Percentiles rank a stretch among this genome's conserved stretches.
These are phyloP conservation scores for Begonia peltatifolia DNA, from an alignment of 306 rosid species.

Conservation along the genomic window DNA sequence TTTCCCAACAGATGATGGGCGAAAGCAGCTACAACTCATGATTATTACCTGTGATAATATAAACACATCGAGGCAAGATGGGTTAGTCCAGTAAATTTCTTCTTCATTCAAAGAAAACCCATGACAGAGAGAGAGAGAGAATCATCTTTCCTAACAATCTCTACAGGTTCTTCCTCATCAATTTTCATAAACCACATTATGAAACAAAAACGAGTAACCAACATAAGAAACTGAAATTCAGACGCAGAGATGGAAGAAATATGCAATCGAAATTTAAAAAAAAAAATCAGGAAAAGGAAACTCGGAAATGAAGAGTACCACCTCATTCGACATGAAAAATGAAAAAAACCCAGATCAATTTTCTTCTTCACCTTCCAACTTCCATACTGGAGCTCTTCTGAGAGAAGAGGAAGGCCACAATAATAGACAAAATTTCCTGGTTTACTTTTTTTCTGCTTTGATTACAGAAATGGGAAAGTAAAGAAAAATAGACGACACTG, in stretches of 20 bases:
- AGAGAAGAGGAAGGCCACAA: background rate
- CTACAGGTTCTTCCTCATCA: background rate
- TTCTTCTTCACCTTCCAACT: background rate
- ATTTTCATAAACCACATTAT: background rate
- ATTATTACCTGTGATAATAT: background rate
- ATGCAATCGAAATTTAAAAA: too few species aligned
- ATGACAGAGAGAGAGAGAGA: too few species aligned
- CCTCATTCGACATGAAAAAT: background rate
- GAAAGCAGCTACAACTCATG: conserved; percentile 88
- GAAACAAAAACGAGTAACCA: too few species aligned
- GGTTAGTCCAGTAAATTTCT: too few species aligned
- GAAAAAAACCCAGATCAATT: background rate
- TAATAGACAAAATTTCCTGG: background rate
- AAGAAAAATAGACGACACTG: background rate
- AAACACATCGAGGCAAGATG: background rate
- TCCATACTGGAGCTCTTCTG: background rate
- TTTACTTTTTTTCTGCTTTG: background rate
- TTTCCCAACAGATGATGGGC: conserved; percentile 28
- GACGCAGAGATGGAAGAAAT: too few species aligned
- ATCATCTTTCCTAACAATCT: too few species aligned
- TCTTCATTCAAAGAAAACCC: too few species aligned
- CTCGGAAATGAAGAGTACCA: background rate
- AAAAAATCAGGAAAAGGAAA: too few species aligned
- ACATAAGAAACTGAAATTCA: too few species aligned
- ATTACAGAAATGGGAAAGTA: too few species aligned